These are phyloP conservation scores for Triadica sebifera DNA, from an alignment of 345 rosid species.

Conservation along the genomic window DNA sequence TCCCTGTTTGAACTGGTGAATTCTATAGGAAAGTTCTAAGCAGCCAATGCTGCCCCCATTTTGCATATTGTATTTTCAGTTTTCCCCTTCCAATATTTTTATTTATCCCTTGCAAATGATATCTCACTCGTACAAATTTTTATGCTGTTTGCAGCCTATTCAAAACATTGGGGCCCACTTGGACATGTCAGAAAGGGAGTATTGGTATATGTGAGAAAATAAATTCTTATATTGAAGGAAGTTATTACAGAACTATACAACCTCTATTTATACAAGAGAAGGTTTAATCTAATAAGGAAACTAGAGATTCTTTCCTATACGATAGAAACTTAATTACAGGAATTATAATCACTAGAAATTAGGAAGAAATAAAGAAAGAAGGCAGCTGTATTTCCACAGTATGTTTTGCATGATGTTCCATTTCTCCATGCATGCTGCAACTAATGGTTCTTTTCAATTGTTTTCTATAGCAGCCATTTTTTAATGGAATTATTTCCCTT, in stretches of 20 bases:
- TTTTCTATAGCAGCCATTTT: not conserved
- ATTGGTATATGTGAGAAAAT: conserved; percentile 46
- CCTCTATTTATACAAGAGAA: too few species aligned
- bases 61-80: not conserved
- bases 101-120: not conserved
- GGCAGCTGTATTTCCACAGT: too few species aligned
- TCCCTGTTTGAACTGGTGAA: not conserved
- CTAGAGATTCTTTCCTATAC: too few species aligned
- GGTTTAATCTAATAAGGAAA: too few species aligned
- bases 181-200: conserved; percentile 99
- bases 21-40: not conserved
- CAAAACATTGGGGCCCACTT: conserved; percentile 78
- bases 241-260: too few species aligned
- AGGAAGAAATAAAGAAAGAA: too few species aligned
- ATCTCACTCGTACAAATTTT: conserved; percentile 8
- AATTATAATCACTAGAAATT: too few species aligned
- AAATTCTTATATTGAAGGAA: too few species aligned
- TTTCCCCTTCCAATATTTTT: not conserved
- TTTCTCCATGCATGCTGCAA: not conserved
- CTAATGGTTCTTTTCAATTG: not conserved
- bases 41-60: not conserved
- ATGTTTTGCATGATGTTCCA: not conserved
- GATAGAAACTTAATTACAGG: too few species aligned
- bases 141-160: conserved; percentile 60
- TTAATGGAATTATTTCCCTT: not conserved